These are phyloP conservation scores for Boeremia exigua DNA, from an alignment of 2,329 filamentous ascomycete species.

Conservation along the genomic window DNA sequence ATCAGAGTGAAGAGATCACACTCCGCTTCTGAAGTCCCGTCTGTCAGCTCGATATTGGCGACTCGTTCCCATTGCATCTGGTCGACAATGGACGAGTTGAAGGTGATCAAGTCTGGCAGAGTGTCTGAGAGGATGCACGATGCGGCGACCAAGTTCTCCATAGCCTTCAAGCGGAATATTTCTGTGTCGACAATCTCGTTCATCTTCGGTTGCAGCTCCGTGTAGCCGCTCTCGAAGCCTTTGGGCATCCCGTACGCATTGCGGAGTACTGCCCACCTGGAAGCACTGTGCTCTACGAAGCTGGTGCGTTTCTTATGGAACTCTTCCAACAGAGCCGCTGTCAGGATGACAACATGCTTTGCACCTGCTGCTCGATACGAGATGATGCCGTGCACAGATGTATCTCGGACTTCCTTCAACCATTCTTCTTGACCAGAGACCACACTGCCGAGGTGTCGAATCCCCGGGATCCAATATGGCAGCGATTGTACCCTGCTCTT, in stretches of 20 bases:
- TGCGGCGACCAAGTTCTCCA: constrained; percentile 48
- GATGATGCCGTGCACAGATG: constrained; percentile 52
- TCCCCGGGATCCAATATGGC: constrained; percentile 66
- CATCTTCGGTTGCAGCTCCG: constrained; percentile 39
- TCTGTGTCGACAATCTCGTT: constrained; percentile 45
- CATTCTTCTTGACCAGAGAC: constrained; percentile 54
- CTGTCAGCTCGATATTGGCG: constrained; percentile 51
- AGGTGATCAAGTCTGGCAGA: constrained; percentile 65
- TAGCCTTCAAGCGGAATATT: constrained; percentile 56
- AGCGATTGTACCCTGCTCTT: constrained; percentile 54
- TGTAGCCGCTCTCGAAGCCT: constrained; percentile 24
- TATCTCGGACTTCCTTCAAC: constrained; percentile 50
- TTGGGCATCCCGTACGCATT: constrained; percentile 41
- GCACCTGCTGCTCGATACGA: constrained; percentile 57
- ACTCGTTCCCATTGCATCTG: constrained; percentile 68
- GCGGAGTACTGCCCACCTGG: constrained; percentile 29
- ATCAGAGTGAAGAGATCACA: constrained; percentile 54
- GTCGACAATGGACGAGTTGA: constrained; percentile 65
- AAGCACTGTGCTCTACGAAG: constrained; percentile 30
- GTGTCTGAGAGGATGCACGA: constrained; percentile 44
- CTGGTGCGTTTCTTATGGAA: constrained; percentile 26
- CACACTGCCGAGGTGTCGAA: constrained; percentile 62
- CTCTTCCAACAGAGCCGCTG: constrained; percentile 53
- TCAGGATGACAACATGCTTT: constrained; percentile 58
- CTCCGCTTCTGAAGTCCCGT: constrained; percentile 57